Base-by-base conservation (phyloP, 2,329 filamentous ascomycete genomes). In the Alternaria sp. region DNA sequence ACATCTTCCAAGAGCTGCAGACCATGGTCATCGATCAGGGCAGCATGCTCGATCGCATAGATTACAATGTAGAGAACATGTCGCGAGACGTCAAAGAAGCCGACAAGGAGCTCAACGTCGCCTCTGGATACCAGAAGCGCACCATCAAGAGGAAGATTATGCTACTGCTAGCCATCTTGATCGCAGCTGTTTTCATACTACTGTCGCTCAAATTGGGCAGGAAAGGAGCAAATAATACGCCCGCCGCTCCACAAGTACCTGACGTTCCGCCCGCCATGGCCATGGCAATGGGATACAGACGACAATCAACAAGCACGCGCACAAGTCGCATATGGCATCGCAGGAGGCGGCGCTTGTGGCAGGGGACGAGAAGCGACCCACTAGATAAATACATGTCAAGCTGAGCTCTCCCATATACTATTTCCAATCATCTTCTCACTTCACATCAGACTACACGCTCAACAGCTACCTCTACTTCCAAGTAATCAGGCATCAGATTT, bases 21-120 rank as follows among this genome's bases (percentile, higher is more conserved):
- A 90, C 86, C 51, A 98, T 99, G 94, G 93, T 86, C 62, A 86
- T 86, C 47, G 84, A 86, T 65, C 84, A 86, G 67, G 84, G 84
- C 26, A 84, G 80, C 58, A 81, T 86, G 76, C 76, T 86, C 11
- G 84, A 86, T 62, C 81, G 84, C 40, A 85, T 86, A 63, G 84
- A 86, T 68, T 99, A 97, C 83, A 99, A 99, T 74, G 93, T 99
- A 57, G 96, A 99, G 82, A 88, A 91, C 65, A 97, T 98, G 92
- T 89, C 90, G n/a, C 90, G 89, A 19, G 93, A 98, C 74, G 93
- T 99, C 62, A 97, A 97, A 78, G 92, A 87, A 19, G 96, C 96
- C 4, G 93, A 97, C 66, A 96, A 95, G 79, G 96, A 99, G 82
- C 86, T 99, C 58, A 93, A 89, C 66, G 89, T 96, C 60, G 89